These are phyloP conservation scores for Protostelium mycophagum DNA, from an alignment of 78 protist species.

Conservation along the genomic window DNA sequence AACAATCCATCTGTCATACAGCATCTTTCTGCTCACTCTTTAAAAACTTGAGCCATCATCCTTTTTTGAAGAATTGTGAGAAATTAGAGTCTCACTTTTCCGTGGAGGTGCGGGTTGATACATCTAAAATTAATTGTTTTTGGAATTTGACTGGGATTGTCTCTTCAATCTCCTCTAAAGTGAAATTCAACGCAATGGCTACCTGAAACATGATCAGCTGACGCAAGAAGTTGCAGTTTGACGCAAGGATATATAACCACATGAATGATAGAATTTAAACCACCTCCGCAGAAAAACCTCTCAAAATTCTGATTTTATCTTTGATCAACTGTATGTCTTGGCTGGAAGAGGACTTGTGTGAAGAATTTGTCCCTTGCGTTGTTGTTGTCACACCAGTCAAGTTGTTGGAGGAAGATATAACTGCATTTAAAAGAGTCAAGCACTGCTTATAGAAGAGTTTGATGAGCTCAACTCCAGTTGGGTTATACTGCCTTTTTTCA, in stretches of 20 bases:
- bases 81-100: no score
- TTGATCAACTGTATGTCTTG: no score
- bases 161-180: background rate
- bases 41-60: no score
- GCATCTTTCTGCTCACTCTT: no score
- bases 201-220: no score
- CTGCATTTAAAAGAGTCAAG: no score
- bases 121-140: background rate
- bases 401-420: background rate
- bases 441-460: background rate
- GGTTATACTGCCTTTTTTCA: background rate
- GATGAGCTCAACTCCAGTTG: background rate
- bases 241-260: no score
- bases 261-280: background rate
- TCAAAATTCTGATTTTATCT: background rate
- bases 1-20: background rate
- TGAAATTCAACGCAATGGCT: background rate
- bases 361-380: background rate
- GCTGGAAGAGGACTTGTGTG: background rate
- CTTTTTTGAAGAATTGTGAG: no score
- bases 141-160: background rate
- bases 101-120: background rate
- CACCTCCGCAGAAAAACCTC: background rate
- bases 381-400: background rate
- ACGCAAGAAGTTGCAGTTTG: no score